Conservation (phyloP, 1,139 yeast species). For the Arxiozyma heterogenica region DNA sequence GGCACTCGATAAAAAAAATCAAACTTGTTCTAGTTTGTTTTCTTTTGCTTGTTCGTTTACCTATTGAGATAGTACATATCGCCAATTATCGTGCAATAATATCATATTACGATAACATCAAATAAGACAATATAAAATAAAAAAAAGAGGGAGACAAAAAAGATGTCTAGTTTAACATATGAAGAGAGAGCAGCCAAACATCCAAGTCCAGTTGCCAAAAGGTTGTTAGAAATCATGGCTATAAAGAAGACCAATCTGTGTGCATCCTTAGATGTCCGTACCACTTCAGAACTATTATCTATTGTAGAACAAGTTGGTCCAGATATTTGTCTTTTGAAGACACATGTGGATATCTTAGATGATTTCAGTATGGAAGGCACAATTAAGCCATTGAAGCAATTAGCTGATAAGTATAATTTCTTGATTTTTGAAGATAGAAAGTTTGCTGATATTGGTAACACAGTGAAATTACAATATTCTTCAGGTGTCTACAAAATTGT, state of each 20-base stretch:
- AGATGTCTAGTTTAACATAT: conserved; percentile 39
- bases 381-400: conserved; percentile 56
- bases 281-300: conserved; percentile 61
- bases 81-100: too few species aligned
- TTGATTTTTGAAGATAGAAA: conserved; percentile 92
- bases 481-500: conserved; percentile 88
- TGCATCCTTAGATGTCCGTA: conserved; percentile 88
- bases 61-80: too few species aligned
- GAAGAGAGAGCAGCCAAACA: conserved; percentile 62
- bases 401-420: conserved; percentile 71
- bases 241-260: conserved; percentile 79
- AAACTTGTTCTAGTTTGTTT: background rate
- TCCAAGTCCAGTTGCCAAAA: conserved; percentile 68
- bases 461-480: conserved; percentile 86
- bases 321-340: conserved; percentile 80
- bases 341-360: conserved; percentile 86
- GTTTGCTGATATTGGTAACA: conserved; percentile 98
- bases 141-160: background rate
- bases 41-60: too few species aligned
- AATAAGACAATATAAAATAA: background rate
- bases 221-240: conserved; percentile 68
- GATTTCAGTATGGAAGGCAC: conserved; percentile 82
- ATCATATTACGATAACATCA: too few species aligned
- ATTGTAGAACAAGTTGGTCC: conserved; percentile 83
- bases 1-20: background rate